phyloP scores from a whole-genome alignment of 345 rosid species.

The Gossypium rotundifolium region DNA sequence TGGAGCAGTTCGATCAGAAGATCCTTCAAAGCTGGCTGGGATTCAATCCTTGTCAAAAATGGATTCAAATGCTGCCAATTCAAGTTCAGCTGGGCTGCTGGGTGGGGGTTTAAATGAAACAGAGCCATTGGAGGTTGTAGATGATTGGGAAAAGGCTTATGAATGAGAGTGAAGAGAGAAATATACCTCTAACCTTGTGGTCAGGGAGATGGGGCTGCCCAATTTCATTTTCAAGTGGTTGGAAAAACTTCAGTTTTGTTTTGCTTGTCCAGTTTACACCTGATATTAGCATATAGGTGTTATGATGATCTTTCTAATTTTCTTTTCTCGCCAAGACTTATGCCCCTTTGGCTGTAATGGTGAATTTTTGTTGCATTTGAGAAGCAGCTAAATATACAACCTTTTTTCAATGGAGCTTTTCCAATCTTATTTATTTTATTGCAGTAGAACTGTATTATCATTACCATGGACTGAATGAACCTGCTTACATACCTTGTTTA shows the following conservation, averaged over 20 bases:
- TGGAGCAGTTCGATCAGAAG: conserved; percentile 22
- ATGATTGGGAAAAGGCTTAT: conserved; percentile 88
- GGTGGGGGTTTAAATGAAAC: conserved; percentile 20
- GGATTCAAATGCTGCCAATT: conserved; percentile 30
- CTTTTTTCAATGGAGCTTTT: not conserved
- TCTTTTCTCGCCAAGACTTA: not conserved
- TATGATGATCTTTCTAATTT: not conserved
- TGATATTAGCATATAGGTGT: not conserved
- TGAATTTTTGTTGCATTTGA: not conserved
- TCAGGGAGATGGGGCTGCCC: not conserved
- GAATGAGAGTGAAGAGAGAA: conserved; percentile 27
- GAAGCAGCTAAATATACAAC: not conserved
- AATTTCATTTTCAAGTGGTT: not conserved
- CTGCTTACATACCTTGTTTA: not conserved
- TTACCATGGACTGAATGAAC: not conserved
- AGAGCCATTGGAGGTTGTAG: conserved; percentile 46
- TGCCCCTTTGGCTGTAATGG: not conserved
- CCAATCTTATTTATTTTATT: not conserved
- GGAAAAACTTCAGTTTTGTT: not conserved
- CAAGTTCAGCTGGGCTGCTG: conserved; percentile 20
- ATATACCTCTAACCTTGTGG: not conserved
- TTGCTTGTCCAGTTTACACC: not conserved
- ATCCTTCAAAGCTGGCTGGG: conserved; percentile 16
- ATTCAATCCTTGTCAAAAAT: conserved; percentile 3
- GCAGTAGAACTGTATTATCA: not conserved